Percentiles rank a stretch among this genome's conserved stretches.
Evolutionary conservation across 495 filamentous ascomycete genomes (phyloP).

Genomic region (Penicillium ochrochloron): DNA sequence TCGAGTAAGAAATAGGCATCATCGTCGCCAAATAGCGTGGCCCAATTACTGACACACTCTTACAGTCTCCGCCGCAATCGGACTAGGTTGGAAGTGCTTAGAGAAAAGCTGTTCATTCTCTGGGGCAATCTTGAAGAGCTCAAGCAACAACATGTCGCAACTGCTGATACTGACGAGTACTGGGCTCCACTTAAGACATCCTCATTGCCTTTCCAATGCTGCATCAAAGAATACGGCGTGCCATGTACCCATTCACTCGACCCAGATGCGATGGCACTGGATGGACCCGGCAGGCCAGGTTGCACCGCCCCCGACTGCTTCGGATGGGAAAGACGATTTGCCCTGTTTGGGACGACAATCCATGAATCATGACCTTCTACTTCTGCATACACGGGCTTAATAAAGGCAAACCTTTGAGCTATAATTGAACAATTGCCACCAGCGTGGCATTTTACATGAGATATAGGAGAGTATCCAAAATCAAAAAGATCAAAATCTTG

Average conservation of each 20-base stretch:
- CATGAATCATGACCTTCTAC: slow-evolving; percentile 16
- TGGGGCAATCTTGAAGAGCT: slow-evolving; percentile 87
- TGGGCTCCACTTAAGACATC: slow-evolving; percentile 25
- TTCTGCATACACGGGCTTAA: background rate
- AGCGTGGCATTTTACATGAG: background rate
- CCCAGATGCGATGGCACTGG: slow-evolving; percentile 27
- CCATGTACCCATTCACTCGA: slow-evolving; percentile 36
- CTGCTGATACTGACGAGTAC: background rate
- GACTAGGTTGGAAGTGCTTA: slow-evolving; percentile 52
- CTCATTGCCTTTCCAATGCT: slow-evolving; percentile 42
- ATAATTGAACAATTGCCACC: background rate
- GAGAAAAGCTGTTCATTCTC: slow-evolving; percentile 74
- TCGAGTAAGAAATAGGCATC: slow-evolving; percentile 57
- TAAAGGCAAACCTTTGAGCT: background rate
- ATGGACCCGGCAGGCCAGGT: slow-evolving; percentile 21
- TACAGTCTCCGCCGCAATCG: slow-evolving; percentile 59
- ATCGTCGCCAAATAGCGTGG: background rate
- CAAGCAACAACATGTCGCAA: slow-evolving; percentile 41
- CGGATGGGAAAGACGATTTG: slow-evolving; percentile 57
- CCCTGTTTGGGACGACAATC: slow-evolving; percentile 54
- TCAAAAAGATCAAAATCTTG: slow-evolving; percentile 1
- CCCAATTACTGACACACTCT: slow-evolving; percentile 11
- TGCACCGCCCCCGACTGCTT: slow-evolving; percentile 42
- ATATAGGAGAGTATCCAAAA: background rate
- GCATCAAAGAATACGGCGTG: slow-evolving; percentile 61